A percentile compares a stretch with the other conserved stretches of the same genome.
phyloP scores from a whole-genome alignment of 2,329 filamentous ascomycete species.

The Aspergillus fructus region DNA sequence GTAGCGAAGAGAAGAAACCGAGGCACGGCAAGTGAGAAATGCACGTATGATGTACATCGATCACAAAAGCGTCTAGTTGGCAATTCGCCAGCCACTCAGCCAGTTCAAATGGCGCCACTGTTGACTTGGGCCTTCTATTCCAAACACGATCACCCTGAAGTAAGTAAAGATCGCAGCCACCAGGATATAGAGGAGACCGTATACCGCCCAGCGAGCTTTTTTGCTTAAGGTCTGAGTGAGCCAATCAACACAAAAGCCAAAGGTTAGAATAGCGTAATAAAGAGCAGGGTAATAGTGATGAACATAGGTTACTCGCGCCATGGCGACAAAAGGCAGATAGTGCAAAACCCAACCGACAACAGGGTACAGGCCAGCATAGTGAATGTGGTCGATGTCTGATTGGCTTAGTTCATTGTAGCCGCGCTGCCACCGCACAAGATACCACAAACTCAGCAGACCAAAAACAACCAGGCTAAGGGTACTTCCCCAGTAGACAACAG shows the following conservation, averaged over 20 bases:
- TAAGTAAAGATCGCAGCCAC: constrained; percentile 81
- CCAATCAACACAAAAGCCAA: constrained; percentile 89
- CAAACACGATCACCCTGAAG: constrained; percentile 94
- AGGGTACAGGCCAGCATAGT: constrained; percentile 90
- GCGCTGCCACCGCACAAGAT: constrained; percentile 91
- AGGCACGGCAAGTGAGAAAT: constrained; percentile 1
- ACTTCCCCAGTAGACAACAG: constrained; percentile 91
- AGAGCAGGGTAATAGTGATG: constrained; percentile 99
- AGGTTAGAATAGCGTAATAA: constrained; percentile 90
- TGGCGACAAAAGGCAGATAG: constrained; percentile 92
- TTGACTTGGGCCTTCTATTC: constrained; percentile 81
- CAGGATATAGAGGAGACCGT: constrained; percentile 68
- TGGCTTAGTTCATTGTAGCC: constrained; percentile 81
- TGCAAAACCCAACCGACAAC: constrained; percentile 93
- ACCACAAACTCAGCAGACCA: constrained; percentile 73
- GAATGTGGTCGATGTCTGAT: constrained; percentile 85
- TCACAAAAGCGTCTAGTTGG: constrained; percentile 40
- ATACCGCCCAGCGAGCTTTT: constrained; percentile 66
- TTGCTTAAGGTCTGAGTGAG: constrained; percentile 66
- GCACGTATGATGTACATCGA: neutral
- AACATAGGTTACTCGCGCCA: constrained; percentile 98
- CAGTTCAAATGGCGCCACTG: constrained; percentile 93
- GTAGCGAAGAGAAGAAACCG: neutral
- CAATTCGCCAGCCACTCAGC: constrained; percentile 83
- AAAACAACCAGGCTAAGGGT: constrained; percentile 76